These are phyloP conservation scores for Triticum timopheevii DNA, from an alignment of 176 grass and related monocot genomes.

Conservation along the genomic window DNA sequence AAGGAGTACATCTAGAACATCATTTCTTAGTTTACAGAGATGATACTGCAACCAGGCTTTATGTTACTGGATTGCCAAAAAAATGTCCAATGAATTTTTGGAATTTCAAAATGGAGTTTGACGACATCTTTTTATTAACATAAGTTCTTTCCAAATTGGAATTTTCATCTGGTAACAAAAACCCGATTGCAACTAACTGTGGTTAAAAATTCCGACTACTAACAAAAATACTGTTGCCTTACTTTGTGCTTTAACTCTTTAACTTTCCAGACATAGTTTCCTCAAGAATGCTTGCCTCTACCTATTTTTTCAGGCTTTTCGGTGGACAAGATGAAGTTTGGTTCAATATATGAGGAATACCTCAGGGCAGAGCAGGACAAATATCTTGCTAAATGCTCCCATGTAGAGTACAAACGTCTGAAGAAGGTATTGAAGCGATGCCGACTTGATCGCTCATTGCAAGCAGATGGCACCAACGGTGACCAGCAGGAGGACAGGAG, in stretches of 20 bases:
- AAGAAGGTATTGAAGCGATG: slow-evolving; percentile 79
- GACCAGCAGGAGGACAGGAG: slow-evolving; percentile 26
- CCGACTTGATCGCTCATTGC: slow-evolving; percentile 39
- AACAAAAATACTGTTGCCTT: no score
- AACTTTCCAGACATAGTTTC: background rate
- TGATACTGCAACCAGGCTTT: background rate
- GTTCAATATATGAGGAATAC: slow-evolving; percentile 59
- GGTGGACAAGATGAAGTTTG: slow-evolving; percentile 62
- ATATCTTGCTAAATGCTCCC: slow-evolving; percentile 64
- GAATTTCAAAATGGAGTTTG: no score
- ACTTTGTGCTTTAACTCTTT: no score
- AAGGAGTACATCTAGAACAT: background rate
- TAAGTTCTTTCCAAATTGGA: no score
- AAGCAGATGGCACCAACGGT: slow-evolving; percentile 28
- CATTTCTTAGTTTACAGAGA: background rate
- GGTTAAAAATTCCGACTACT: no score
- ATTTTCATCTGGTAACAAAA: no score
- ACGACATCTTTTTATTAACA: no score
- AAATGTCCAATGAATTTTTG: no score
- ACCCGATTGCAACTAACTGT: no score
- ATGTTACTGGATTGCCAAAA: no score
- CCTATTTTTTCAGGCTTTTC: slow-evolving; percentile 17
- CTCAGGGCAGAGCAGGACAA: slow-evolving; percentile 58
- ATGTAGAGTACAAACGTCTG: slow-evolving; percentile 68
- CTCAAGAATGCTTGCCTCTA: background rate